Percentiles rank a stretch among this genome's conserved stretches.
Conservation (phyloP, 1,284 basidiomycete genomes). For the Anthracocystis setariae region DNA sequence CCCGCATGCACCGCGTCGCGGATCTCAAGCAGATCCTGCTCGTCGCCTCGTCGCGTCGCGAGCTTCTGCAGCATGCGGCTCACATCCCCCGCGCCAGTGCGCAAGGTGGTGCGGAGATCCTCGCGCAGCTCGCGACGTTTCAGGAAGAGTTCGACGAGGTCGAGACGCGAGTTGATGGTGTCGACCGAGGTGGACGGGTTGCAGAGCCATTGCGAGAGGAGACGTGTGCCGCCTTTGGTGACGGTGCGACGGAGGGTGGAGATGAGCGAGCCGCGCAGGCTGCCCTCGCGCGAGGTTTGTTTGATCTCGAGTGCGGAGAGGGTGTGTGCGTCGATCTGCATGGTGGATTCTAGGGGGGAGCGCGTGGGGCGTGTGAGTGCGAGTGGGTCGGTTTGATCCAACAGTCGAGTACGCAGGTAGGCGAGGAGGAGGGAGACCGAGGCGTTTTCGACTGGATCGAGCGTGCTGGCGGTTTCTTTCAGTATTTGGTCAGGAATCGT, state of each 20-base stretch:
- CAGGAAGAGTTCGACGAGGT: slow-evolving; percentile 56
- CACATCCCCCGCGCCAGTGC: slow-evolving; percentile 57
- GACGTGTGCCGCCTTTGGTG: slow-evolving; percentile 60
- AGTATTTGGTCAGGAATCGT: not conserved
- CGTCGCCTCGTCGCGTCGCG: slow-evolving; percentile 54
- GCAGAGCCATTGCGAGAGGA: slow-evolving; percentile 61
- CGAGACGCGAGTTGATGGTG: slow-evolving; percentile 51
- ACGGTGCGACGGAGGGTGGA: slow-evolving; percentile 61
- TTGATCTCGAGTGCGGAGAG: slow-evolving; percentile 61
- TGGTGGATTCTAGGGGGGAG: slow-evolving; percentile 23
- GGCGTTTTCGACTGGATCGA: slow-evolving; percentile 33
- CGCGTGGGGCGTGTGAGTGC: slow-evolving; percentile 16
- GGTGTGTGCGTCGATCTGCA: slow-evolving; percentile 66
- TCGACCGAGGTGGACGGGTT: slow-evolving; percentile 53
- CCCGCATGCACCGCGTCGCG: slow-evolving; percentile 56
- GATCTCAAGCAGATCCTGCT: slow-evolving; percentile 64
- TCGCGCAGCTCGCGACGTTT: slow-evolving; percentile 40
- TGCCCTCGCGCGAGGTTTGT: slow-evolving; percentile 42
- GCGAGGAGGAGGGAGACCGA: slow-evolving; percentile 52
- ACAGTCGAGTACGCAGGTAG: slow-evolving; percentile 60
- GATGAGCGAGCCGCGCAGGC: slow-evolving; percentile 57
- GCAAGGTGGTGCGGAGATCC: slow-evolving; percentile 46
- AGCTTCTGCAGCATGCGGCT: slow-evolving; percentile 60
- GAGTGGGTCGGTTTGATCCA: slow-evolving; percentile 38
- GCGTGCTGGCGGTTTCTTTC: not conserved